Base-by-base conservation (phyloP, 2,329 filamentous ascomycete genomes). In the Teratosphaeria pseudoeucalypti region DNA sequence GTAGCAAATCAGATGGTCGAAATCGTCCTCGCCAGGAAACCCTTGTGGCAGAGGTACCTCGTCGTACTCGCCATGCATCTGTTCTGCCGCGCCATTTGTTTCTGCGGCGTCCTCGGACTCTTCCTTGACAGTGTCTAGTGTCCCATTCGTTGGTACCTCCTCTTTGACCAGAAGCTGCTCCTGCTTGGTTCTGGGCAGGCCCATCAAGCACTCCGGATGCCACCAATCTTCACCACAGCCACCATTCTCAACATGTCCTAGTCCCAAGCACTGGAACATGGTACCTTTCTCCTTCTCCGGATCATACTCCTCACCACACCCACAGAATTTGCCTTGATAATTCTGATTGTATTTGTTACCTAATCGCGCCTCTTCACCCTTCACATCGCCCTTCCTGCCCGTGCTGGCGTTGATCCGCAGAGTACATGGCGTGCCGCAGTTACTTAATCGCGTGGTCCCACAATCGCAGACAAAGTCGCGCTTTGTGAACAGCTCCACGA, bases 141-240 rank as follows among this genome's bases (percentile, higher is more conserved):
- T 49, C 1, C 63, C 62, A 32, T 63, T 60, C 14, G 53, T 60
- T 32, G 62, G 61, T 47, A 63, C 62, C n/a, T 70, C 70, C 6
- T 11, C 12, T 58, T 56, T 58, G n/a, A 10, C 11, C 52, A 60
- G 64, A 10, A 27, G 49, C 34, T 65, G 65, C 32, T 58, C 58
- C 19, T 58, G 58, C 69, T 87, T 92, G 61, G 85, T 82, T 11
- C 90, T 83, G 0, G 87, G 85, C 66, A 95, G 76, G 6, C 92
- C 92, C 55, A 96, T 84, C 7, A 97, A 77, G 71, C 92, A 97
- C 63, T 94, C 91, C 0, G 92, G 90, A 76, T 97, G 92, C 81
- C 90, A 97, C 92, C 92, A 97, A 71, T 97, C 92, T 76, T 97
- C 92, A 12, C 92, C 92, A 74, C 92, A 97, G 4, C 92, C 92